Evolutionary conservation across 495 filamentous ascomycete genomes (phyloP).

Genomic region (Mytilinidion resinicola): DNA sequence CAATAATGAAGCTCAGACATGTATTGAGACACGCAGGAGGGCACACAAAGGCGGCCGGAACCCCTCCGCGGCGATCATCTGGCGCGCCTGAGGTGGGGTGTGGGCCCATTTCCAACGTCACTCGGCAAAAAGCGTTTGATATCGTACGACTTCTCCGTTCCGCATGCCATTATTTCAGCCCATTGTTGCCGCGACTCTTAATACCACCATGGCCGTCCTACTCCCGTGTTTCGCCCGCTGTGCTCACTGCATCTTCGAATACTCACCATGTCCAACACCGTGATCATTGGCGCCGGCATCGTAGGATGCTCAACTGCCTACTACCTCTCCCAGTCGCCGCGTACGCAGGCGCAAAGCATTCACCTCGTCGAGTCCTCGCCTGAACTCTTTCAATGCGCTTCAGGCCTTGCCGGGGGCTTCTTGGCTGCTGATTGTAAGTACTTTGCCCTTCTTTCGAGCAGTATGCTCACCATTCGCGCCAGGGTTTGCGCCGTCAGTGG

Average conservation of each 20-base stretch:
- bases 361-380: slow-evolving; percentile 63
- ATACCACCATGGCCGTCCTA: neutral
- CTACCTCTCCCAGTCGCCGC: slow-evolving; percentile 54
- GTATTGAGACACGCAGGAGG: too few relatives aligned
- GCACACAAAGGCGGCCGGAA: too few relatives aligned
- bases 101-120: too few relatives aligned
- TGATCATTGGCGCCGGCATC: slow-evolving; percentile 74
- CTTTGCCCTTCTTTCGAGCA: slow-evolving; percentile 9
- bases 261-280: slow-evolving; percentile 38
- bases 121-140: too few relatives aligned
- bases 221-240: neutral
- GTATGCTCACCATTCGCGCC: neutral
- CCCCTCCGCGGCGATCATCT: too few relatives aligned
- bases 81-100: too few relatives aligned
- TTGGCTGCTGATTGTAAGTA: slow-evolving; percentile 68
- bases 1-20: too few relatives aligned
- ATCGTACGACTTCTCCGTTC: slow-evolving; percentile 10
- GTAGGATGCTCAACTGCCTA: slow-evolving; percentile 74
- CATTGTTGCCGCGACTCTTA: neutral
- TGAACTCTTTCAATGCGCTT: slow-evolving; percentile 63
- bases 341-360: slow-evolving; percentile 48
- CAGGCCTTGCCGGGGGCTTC: slow-evolving; percentile 69
- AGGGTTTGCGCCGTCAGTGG: slow-evolving; percentile 43
- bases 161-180: slow-evolving; percentile 9
- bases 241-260: slow-evolving; percentile 10